These are phyloP conservation scores for Fusarium nygamai DNA, from an alignment of 2,329 filamentous ascomycete genomes.

Conservation along the genomic window DNA sequence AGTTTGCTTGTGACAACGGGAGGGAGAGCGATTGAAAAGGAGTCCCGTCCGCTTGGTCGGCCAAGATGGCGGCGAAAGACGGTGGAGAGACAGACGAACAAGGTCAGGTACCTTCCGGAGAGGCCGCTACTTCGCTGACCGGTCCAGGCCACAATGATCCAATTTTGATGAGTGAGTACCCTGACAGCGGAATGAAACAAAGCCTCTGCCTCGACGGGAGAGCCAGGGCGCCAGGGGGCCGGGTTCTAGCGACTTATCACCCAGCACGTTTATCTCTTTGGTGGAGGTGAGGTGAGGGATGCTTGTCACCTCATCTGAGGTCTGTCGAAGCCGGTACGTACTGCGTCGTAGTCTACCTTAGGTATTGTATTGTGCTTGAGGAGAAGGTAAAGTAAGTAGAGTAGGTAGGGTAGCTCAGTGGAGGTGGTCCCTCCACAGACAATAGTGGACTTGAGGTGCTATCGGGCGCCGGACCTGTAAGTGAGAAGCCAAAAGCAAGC, in stretches of 20 bases:
- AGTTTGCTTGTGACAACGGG: slow-evolving; percentile 23
- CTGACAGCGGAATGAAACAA: slow-evolving; percentile 31
- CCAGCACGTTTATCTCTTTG: slow-evolving; percentile 29
- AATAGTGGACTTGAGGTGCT: slow-evolving; percentile 15
- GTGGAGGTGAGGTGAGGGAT: slow-evolving; percentile 18
- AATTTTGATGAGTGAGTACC: slow-evolving; percentile 31
- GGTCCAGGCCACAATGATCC: slow-evolving; percentile 35
- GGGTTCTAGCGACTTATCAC: slow-evolving; percentile 23
- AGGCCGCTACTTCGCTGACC: slow-evolving; percentile 34
- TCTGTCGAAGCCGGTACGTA: slow-evolving; percentile 13
- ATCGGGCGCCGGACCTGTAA: slow-evolving; percentile 8
- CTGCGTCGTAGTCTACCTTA: background rate
- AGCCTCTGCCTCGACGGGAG: slow-evolving; percentile 23
- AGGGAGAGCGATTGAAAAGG: slow-evolving; percentile 29
- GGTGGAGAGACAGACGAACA: slow-evolving; percentile 23
- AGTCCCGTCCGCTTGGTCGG: slow-evolving; percentile 21
- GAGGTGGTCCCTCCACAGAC: slow-evolving; percentile 9
- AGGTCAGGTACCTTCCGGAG: slow-evolving; percentile 32
- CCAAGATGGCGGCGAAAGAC: slow-evolving; percentile 34
- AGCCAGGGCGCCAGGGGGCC: slow-evolving; percentile 2
- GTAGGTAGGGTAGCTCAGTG: background rate
- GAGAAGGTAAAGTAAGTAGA: background rate
- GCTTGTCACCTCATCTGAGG: slow-evolving; percentile 10
- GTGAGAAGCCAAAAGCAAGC: background rate
- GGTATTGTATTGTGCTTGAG: background rate